Base-by-base conservation (phyloP, 176 grass and related monocot species). In the Ananas comosus region DNA sequence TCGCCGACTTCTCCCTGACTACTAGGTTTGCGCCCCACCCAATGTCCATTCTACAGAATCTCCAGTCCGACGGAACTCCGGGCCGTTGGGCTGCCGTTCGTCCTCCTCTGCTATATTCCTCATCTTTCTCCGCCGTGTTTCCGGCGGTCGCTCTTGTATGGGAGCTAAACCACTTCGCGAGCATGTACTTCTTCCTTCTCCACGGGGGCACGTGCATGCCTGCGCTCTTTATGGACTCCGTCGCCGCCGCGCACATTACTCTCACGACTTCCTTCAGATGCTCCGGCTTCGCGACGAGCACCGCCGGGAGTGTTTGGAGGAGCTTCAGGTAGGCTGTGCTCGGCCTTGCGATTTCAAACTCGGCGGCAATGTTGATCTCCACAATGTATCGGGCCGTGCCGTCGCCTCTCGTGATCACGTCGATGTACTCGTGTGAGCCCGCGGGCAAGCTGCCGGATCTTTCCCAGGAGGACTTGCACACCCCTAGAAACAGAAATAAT, bases 311-410 rank as follows among this genome's bases (percentile, higher is more conserved):
- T 2, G 51, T 22, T 23, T 48, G 51, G 61, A 96, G 70, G 13
- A 92, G 70, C 12, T 16, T 75, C 24, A 47, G 28, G 81, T 89
- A 92, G 67, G 76, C 68, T n/a, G 51, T 17, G 67, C 70, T 83
- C 16, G 92, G 92, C 70, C 88, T 88, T 2, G 86, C 88, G 9
- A 89, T 89, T 64, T 91, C 92, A 53, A 96, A 96, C 50, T 91
- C 82, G 13, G 64, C 53, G 18, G 81, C 72, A 12, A 83, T 51
- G 68, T 85, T 80, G 10, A 81, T 76, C 80, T 96, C 92, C 49
- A 96, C 74, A 72, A 96, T 69, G 86, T 92, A 96, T 48, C 83
- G 83, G 6, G 49, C 21, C 6, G 33, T 8, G 33, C 6, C 33
- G 33, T 74, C 63, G 13, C 12, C 1, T 0, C 14, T 2, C 4